A percentile compares a stretch with the other conserved stretches of the same genome.
Conservation (phyloP, 2,329 filamentous ascomycete species). For the Lachnellula hyalina region DNA sequence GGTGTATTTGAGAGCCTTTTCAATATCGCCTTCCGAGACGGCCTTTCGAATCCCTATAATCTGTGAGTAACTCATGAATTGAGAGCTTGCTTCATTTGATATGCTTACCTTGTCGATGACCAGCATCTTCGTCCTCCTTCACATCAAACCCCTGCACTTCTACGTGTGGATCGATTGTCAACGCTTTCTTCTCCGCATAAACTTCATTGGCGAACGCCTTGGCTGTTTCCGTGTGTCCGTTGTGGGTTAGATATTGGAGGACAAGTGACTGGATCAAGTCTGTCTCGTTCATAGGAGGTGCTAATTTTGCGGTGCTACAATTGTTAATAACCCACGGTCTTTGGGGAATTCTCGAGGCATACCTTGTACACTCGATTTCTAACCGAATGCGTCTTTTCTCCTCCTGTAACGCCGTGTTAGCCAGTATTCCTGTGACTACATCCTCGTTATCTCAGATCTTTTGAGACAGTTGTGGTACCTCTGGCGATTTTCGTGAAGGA, state of each 20-base stretch:
- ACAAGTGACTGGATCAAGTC: slow-evolving; percentile 76
- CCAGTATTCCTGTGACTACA: too few species aligned
- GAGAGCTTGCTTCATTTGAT: slow-evolving; percentile 8
- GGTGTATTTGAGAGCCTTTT: slow-evolving; percentile 79
- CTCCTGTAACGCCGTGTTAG: slow-evolving; percentile 15
- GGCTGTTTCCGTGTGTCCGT: slow-evolving; percentile 92
- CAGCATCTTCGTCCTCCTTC: slow-evolving; percentile 78
- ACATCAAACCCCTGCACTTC: slow-evolving; percentile 58
- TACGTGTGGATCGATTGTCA: slow-evolving; percentile 52
- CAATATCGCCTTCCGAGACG: slow-evolving; percentile 88
- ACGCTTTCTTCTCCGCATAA: slow-evolving; percentile 62
- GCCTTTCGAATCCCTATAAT: slow-evolving; percentile 72
- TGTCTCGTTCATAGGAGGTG: slow-evolving; percentile 64
- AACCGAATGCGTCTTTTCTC: slow-evolving; percentile 26
- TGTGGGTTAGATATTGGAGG: slow-evolving; percentile 85
- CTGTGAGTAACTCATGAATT: background rate
- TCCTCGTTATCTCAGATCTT: background rate
- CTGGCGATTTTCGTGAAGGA: too few species aligned
- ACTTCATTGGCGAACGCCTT: slow-evolving; percentile 83
- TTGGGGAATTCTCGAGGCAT: slow-evolving; percentile 1
- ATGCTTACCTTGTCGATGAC: slow-evolving; percentile 72
- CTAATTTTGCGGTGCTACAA: slow-evolving; percentile 38
- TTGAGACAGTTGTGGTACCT: background rate
- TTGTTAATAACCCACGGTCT: slow-evolving; percentile 1
- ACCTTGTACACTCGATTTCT: slow-evolving; percentile 50